These are phyloP conservation scores for Leccinum subtestaceum DNA, from an alignment of 768 basidiomycete species.

Conservation along the genomic window DNA sequence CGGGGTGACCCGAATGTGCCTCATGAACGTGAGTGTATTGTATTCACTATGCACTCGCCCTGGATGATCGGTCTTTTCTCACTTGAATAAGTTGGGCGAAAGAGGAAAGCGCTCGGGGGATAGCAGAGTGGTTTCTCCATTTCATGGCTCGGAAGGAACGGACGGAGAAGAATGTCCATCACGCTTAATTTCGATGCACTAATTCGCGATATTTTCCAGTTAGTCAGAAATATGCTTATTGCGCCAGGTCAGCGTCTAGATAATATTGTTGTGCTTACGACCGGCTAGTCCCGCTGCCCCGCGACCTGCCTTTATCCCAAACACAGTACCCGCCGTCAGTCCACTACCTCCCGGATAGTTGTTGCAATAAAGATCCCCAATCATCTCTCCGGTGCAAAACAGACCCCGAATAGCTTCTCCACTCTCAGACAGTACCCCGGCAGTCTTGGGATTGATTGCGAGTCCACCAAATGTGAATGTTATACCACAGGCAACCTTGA, in stretches of 20 bases:
- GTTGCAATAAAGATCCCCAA: slow-evolving; percentile 58
- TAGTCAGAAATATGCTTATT: neutral
- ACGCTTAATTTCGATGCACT: too few species aligned
- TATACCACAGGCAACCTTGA: slow-evolving; percentile 66
- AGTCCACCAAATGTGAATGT: slow-evolving; percentile 75
- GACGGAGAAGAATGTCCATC: neutral
- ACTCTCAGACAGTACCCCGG: slow-evolving; percentile 45
- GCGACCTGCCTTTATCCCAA: slow-evolving; percentile 55
- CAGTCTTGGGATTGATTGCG: slow-evolving; percentile 53
- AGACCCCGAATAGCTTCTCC: slow-evolving; percentile 48
- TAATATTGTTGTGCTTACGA: neutral
- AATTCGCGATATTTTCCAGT: neutral
- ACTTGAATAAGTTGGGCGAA: slow-evolving; percentile 50
- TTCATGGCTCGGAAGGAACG: slow-evolving; percentile 26
- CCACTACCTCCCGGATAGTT: slow-evolving; percentile 75
- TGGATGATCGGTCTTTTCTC: neutral
- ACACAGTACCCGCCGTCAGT: slow-evolving; percentile 61
- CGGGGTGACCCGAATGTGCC: slow-evolving; percentile 20
- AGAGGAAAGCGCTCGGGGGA: slow-evolving; percentile 51
- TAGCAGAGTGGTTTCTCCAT: slow-evolving; percentile 48
- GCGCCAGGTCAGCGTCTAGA: neutral
- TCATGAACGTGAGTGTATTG: slow-evolving; percentile 15
- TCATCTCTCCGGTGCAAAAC: slow-evolving; percentile 68
- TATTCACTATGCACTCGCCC: neutral
- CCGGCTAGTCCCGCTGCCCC: slow-evolving; percentile 37